phyloP scores from a whole-genome alignment of 1,284 basidiomycete species.

The Ustilago sp. region DNA sequence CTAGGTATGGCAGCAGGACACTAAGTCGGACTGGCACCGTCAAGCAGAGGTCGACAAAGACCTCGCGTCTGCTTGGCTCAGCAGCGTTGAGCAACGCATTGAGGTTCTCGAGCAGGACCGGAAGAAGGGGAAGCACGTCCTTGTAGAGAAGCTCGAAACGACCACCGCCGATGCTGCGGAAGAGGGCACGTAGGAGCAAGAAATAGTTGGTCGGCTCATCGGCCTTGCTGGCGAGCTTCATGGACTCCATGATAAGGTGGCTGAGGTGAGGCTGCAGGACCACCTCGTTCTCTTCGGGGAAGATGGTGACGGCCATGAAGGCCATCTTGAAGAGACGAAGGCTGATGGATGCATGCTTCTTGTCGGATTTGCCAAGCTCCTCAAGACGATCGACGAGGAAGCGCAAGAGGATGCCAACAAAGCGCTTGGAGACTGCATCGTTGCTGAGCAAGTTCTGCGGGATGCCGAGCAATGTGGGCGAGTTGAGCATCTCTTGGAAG shows the following conservation, averaged over 20 bases:
- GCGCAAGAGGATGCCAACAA: constrained; percentile 90
- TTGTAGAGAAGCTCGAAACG: constrained; percentile 95
- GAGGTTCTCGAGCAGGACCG: constrained; percentile 95
- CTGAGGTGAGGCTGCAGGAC: constrained; percentile 92
- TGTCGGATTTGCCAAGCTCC: constrained; percentile 86
- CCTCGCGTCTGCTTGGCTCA: constrained; percentile 62
- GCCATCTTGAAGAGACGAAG: constrained; percentile 96
- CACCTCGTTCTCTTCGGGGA: constrained; percentile 84
- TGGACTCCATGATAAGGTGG: constrained; percentile 96
- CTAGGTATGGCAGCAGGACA: constrained; percentile 93
- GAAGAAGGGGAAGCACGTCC: constrained; percentile 93
- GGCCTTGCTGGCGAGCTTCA: constrained; percentile 91
- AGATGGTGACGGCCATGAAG: constrained; percentile 87
- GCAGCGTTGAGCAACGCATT: constrained; percentile 73
- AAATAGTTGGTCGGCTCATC: constrained; percentile 93
- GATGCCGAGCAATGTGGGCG: constrained; percentile 84
- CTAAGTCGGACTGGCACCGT: constrained; percentile 96
- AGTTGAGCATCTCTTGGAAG: constrained; percentile 71
- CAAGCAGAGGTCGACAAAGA: constrained; percentile 93
- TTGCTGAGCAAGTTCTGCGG: constrained; percentile 87
- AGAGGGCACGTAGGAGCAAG: constrained; percentile 90
- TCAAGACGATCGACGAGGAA: constrained; percentile 86
- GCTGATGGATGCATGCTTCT: constrained; percentile 77
- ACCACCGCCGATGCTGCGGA: constrained; percentile 97
- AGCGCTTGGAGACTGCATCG: constrained; percentile 85